Evolutionary conservation across 176 grass and related monocot genomes (phyloP), one percentile per base, ranked within the genome.

Genomic region (Carex littledalei): DNA sequence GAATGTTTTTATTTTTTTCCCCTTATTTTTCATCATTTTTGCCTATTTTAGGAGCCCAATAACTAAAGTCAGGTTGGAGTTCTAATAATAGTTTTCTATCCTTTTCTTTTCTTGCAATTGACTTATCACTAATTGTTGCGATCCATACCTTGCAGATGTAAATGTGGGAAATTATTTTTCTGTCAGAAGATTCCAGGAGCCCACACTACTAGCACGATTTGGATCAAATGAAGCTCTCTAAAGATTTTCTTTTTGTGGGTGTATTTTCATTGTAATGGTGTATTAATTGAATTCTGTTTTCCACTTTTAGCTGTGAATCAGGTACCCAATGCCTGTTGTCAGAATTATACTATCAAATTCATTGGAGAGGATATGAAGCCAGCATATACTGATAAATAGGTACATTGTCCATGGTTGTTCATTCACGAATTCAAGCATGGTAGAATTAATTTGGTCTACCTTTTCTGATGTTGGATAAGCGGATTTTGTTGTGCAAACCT

Each of bases 141-240:
- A 20, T 57, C 11, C 47, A 78, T 78, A 55, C 50, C 50, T 78
- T 78, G 74, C 74, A 78, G 74, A 55, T 56, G 50, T 78, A 56
- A 71, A 78, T 78, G 24, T 50, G 74, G 39, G 5, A 78, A 17
- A 78, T 26, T 76, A 78, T 78, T 78, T 72, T 72, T 54, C 49
- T 78, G 50, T 13, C 4, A 8, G 24, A 78, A 15, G 50, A 78
- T 78, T 50, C 20, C 14, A 32, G 49, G 74, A 55, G 50, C 50
- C 60, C n/a, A 70, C 67, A n/a, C 22, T 78, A 32, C 6, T 22
- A 78, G 21, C 50, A 78, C 3, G 11, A 55, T 34, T 34, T 34
- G 24, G 4, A 78, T 55, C 50, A 56, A 78, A 56, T 55, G 50
- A 78, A 78, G 74, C 49, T 78, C 74, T 78, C 21, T 56, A 18